Conservation (phyloP, 2,329 filamentous ascomycete genomes). For the Fusarium fujikuroi region DNA sequence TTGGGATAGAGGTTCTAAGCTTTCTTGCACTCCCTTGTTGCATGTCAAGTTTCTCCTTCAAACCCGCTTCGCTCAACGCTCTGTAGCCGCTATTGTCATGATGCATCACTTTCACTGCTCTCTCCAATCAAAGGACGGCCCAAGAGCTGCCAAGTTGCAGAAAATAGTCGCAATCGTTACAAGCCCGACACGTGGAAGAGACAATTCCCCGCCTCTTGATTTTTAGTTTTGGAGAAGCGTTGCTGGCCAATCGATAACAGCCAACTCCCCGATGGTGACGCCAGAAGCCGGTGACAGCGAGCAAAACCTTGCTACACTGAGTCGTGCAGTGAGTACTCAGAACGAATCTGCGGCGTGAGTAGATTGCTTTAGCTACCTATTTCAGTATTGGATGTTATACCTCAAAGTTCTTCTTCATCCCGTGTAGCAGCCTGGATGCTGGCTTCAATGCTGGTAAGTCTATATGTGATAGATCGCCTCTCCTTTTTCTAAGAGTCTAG, state of each 20-base stretch:
- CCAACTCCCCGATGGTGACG: slow-evolving; percentile 22
- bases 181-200: slow-evolving; percentile 28
- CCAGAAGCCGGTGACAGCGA: not conserved
- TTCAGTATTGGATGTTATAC: no score
- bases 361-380: not conserved
- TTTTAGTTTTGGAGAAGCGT: slow-evolving; percentile 10
- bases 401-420: no score
- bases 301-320: slow-evolving; percentile 1
- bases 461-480: no score
- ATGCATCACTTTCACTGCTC: not conserved
- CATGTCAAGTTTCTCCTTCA: not conserved
- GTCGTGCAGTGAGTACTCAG: slow-evolving; percentile 7
- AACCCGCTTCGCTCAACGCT: not conserved
- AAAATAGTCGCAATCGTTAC: slow-evolving; percentile 4
- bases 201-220: slow-evolving; percentile 26
- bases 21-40: no score
- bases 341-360: not conserved
- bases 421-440: no score
- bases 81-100: not conserved
- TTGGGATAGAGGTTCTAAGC: no score
- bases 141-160: slow-evolving; percentile 4
- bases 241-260: slow-evolving; percentile 18
- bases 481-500: no score
- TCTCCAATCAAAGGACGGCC: slow-evolving; percentile 10
- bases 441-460: no score